Conservation (phyloP, 31 red algal genomes). For the Odonthalia washingtoniensis region DNA sequence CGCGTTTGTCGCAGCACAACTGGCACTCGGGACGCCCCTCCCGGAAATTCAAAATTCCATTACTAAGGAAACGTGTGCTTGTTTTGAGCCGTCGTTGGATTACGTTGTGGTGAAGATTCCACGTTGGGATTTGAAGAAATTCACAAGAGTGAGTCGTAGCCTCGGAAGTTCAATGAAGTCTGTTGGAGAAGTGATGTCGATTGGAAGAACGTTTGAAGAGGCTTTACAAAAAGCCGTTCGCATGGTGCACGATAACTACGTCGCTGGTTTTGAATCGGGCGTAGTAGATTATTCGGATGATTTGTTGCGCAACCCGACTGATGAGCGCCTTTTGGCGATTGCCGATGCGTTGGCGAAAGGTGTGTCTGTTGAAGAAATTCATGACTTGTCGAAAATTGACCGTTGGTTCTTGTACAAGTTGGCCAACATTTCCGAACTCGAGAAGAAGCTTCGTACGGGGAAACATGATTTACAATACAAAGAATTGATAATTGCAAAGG, state of each 20-base stretch:
- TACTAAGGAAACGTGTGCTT: conserved; percentile 93
- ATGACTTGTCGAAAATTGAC: conserved; percentile 87
- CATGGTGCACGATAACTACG: conserved; percentile 91
- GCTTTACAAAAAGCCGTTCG: conserved; percentile 95
- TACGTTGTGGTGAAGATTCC: conserved; percentile 99
- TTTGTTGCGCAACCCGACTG: conserved; percentile 84
- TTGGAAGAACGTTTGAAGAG: conserved; percentile 97
- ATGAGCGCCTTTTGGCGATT: conserved; percentile 90
- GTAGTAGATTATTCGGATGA: conserved; percentile 76
- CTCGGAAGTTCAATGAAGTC: conserved; percentile 98
- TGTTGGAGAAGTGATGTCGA: conserved; percentile 99
- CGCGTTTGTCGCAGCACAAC: conserved; percentile 94
- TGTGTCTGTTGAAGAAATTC: conserved; percentile 77
- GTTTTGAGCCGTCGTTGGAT: conserved; percentile 98
- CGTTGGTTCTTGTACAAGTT: conserved; percentile 96
- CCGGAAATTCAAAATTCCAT: conserved; percentile 90
- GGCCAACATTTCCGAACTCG: conserved; percentile 61
- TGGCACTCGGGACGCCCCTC: conserved; percentile 83
- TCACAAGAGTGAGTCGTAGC: conserved; percentile 73
- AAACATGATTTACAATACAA: conserved; percentile 29
- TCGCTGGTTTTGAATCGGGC: conserved; percentile 87
- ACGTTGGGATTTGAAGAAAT: conserved; percentile 98
- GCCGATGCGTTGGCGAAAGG: conserved; percentile 84
- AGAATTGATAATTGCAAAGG: conserved; percentile 80
- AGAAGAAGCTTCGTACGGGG: conserved; percentile 48